Evolutionary conservation across 768 basidiomycete genomes (phyloP), one percentile per base, ranked within the genome.

Genomic region (Coprinopsis cinerea): DNA sequence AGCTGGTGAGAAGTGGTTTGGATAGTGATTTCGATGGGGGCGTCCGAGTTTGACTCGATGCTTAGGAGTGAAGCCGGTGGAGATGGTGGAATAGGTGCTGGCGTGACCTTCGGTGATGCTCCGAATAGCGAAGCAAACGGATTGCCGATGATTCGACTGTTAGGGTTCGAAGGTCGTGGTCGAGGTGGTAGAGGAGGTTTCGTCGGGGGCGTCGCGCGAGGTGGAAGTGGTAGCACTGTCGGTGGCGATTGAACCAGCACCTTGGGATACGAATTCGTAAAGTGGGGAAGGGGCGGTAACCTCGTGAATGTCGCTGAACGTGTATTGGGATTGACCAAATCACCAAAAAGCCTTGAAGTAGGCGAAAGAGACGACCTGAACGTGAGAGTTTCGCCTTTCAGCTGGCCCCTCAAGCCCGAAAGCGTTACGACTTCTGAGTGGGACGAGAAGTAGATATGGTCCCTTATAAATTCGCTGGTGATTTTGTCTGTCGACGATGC

Each of bases 81-180:
- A 47, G 52, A 66, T 51, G 53, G 40, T 1, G 72, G 49, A 1
- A 66, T 55, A 14, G 44, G 15, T 23, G 15, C 35, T 18, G 27
- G 36, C 23, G 70, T 30, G 14, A 58, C 34, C 45, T 63, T 57
- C 45, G 64, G 20, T 58, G 59, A 49, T 58, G 59, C 50, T 59
- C 68, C 86, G 57, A 90, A 91, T n/a, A 93, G 73, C 1, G 85
- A 84, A 0, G 88, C 84, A 56, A 93, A 92, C 0, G 89, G 83
- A 57, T 85, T 86, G 23, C 76, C 64, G 10, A 90, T 72, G 0
- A 87, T 74, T 0, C 80, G 72, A 0, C 71, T 42, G 18, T 2
- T 42, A 2, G 59, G 23, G 15, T 63, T 49, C 2, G 56, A 55
- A 5, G 59, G 28, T 15, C 68, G 67, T 27, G 72, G 69, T 20